Evolutionary conservation across 257 asterid species (phyloP).

Genomic region (Verbena officinalis): DNA sequence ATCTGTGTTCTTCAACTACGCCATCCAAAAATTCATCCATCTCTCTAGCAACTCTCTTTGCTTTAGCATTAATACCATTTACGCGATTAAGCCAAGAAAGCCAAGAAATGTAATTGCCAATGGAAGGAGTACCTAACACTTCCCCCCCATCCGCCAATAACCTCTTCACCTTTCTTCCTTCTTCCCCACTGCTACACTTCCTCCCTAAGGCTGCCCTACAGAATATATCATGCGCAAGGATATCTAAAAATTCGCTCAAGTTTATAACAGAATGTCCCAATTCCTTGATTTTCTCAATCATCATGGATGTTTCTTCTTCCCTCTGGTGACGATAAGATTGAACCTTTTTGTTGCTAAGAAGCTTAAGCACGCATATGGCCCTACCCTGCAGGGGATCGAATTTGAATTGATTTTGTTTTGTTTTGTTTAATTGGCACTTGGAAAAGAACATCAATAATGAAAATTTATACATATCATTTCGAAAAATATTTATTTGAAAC

Average conservation of each 20-base stretch:
- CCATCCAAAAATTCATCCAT: constrained; percentile 45
- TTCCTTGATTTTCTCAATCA: constrained; percentile 35
- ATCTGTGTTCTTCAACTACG: constrained; percentile 37
- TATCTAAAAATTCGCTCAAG: constrained; percentile 28
- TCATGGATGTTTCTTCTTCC: constrained; percentile 42
- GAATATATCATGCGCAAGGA: constrained; percentile 35
- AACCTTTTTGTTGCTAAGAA: constrained; percentile 50
- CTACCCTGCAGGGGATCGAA: neutral
- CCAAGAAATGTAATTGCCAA: constrained; percentile 47
- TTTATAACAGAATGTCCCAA: constrained; percentile 26
- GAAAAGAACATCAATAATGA: too few relatives aligned
- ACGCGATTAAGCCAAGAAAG: constrained; percentile 33
- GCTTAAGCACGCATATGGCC: constrained; percentile 44
- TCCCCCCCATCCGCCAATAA: constrained; percentile 10
- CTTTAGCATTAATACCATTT: constrained; percentile 35
- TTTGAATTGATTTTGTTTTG: too few relatives aligned
- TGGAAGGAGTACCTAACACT: constrained; percentile 32
- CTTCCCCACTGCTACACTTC: constrained; percentile 35
- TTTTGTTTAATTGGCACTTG: too few relatives aligned
- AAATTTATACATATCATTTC: too few relatives aligned
- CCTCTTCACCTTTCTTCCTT: constrained; percentile 27
- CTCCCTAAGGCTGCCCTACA: constrained; percentile 48
- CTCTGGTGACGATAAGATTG: constrained; percentile 33
- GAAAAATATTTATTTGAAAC: too few relatives aligned
- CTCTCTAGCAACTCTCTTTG: constrained; percentile 31